Evolutionary conservation across 2,329 filamentous ascomycete genomes (phyloP).

Genomic region (Harringtonia aguacate): DNA sequence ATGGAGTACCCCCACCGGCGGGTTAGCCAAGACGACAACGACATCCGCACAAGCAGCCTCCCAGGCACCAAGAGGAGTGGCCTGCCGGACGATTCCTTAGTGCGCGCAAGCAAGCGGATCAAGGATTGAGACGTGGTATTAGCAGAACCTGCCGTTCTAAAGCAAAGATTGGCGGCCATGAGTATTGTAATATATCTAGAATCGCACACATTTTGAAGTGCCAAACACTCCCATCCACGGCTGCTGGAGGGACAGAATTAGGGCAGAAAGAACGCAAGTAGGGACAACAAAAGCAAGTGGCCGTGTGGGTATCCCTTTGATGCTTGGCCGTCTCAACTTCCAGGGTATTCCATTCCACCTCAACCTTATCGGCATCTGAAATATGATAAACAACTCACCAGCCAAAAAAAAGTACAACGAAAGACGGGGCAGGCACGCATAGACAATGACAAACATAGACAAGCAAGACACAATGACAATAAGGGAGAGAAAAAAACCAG

Average conservation of each 20-base stretch:
- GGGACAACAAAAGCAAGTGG: background rate
- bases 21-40: constrained; percentile 90
- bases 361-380: background rate
- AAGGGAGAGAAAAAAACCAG: constrained; percentile 1
- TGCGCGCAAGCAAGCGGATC: constrained; percentile 49
- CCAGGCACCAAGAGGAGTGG: constrained; percentile 87
- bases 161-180: background rate
- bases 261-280: background rate
- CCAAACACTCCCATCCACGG: too few relatives aligned
- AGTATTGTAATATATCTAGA: too few relatives aligned
- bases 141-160: background rate
- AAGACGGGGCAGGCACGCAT: too few relatives aligned
- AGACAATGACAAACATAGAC: constrained; percentile 1
- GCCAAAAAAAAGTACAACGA: too few relatives aligned
- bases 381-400: background rate
- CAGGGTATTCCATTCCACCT: constrained; percentile 10
- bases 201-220: too few relatives aligned
- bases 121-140: constrained; percentile 33
- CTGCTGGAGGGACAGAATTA: too few relatives aligned
- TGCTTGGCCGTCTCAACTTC: background rate
- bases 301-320: background rate
- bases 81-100: constrained; percentile 67
- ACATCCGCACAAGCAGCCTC: constrained; percentile 81
- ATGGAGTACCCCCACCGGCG: constrained; percentile 81
- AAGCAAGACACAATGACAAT: background rate